These are phyloP conservation scores for Lachnellula arida DNA, from an alignment of 2,329 filamentous ascomycete genomes.

Conservation along the genomic window DNA sequence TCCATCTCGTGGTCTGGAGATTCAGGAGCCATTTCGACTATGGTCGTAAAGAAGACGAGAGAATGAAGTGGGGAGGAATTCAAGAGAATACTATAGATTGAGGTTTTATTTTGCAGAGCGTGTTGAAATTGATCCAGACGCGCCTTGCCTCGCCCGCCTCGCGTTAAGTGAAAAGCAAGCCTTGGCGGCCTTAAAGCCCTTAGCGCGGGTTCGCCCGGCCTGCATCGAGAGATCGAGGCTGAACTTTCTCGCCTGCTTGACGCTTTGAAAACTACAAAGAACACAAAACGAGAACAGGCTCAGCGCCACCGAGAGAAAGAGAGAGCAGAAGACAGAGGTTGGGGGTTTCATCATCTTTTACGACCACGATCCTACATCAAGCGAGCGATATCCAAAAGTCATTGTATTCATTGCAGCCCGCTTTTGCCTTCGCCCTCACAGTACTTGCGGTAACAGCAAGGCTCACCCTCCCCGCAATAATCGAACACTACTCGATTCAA, in stretches of 20 bases:
- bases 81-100: neutral
- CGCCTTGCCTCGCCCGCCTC: conserved; percentile 8
- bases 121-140: conserved; percentile 3
- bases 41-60: neutral
- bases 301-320: conserved; percentile 7
- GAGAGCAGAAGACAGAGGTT: conserved; percentile 1
- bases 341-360: neutral
- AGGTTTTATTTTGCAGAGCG: neutral
- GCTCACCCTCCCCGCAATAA: conserved; percentile 9
- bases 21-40: conserved; percentile 41
- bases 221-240: neutral
- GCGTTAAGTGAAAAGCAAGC: conserved; percentile 13
- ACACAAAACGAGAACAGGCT: conserved; percentile 15
- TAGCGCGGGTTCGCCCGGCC: neutral
- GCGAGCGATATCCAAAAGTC: neutral
- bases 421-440: conserved; percentile 6
- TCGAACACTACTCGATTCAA: conserved; percentile 7
- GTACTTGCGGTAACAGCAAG: conserved; percentile 29
- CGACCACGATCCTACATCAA: no score
- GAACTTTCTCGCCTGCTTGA: conserved; percentile 1
- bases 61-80: neutral
- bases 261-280: neutral
- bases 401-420: neutral
- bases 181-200: neutral
- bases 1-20: conserved; percentile 44